phyloP scores from a whole-genome alignment of 73 alveolate genomes.

The Tetrahymena elliotti region DNA sequence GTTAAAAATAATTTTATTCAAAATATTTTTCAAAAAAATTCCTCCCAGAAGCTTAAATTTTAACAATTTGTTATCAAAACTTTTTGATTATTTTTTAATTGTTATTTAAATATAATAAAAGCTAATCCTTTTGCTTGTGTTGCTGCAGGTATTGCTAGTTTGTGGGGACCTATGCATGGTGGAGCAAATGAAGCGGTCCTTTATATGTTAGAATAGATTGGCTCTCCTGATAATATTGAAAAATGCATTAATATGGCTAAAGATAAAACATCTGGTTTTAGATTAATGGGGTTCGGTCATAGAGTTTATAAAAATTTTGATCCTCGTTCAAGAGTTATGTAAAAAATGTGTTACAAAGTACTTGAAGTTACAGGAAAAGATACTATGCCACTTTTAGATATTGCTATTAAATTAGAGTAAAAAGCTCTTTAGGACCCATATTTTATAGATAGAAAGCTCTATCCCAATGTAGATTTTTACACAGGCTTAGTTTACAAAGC shows the following conservation, averaged over 20 bases:
- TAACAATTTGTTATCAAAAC: no score
- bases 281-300: conserved; percentile 98
- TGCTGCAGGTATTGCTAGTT: conserved; percentile 95
- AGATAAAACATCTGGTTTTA: conserved; percentile 60
- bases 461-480: conserved; percentile 94
- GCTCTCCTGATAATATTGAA: conserved; percentile 49
- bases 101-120: no score
- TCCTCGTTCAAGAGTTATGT: conserved; percentile 45
- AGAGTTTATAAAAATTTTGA: conserved; percentile 82
- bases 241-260: conserved; percentile 62
- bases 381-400: conserved; percentile 3
- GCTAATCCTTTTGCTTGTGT: conserved; percentile 98
- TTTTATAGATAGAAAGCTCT: conserved; percentile 76
- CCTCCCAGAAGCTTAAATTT: no score
- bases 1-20: no score
- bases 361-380: conserved; percentile 20
- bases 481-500: conserved; percentile 89
- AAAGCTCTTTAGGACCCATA: conserved; percentile 82
- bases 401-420: conserved; percentile 68
- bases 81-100: no score
- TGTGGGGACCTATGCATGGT: conserved; percentile 99
- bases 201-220: conserved; percentile 71
- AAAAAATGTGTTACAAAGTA: conserved; percentile 37
- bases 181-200: conserved; percentile 95
- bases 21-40: no score